Conservation (phyloP, 345 rosid genomes). For the Acer yangbiense region DNA sequence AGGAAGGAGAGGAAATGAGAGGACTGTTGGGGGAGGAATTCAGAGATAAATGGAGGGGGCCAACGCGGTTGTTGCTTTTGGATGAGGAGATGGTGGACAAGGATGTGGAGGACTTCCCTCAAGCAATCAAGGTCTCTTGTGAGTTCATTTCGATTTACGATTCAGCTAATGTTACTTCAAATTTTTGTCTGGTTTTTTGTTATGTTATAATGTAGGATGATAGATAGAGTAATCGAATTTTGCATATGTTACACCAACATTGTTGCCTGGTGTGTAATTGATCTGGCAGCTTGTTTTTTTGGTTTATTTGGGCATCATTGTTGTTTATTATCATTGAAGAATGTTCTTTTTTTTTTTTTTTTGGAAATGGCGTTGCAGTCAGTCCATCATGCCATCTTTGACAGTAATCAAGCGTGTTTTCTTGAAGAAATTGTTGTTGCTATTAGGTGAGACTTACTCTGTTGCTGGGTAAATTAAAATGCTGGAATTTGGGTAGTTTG, state of each 20-base stretch:
- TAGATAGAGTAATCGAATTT: not conserved
- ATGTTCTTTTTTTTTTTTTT: too few relatives aligned
- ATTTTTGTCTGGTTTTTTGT: not conserved
- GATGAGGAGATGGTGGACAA: constrained; percentile 65
- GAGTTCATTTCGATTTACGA: constrained; percentile 10
- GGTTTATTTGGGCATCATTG: too few relatives aligned
- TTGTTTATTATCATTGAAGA: too few relatives aligned
- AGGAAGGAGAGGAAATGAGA: constrained; percentile 50
- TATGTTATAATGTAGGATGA: not conserved
- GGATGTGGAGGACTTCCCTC: constrained; percentile 66
- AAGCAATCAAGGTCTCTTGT: constrained; percentile 74
- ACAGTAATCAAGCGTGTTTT: too few relatives aligned
- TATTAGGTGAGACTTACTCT: not conserved
- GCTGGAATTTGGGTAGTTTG: not conserved
- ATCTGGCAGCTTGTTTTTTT: too few relatives aligned
- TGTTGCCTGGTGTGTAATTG: too few relatives aligned
- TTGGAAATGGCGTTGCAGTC: too few relatives aligned
- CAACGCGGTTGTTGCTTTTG: constrained; percentile 87
- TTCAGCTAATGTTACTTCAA: not conserved
- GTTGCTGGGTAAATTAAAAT: not conserved
- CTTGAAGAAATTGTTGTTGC: not conserved
- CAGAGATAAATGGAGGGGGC: constrained; percentile 68
- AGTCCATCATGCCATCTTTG: too few relatives aligned
- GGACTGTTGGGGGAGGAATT: constrained; percentile 75
- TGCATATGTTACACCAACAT: too few relatives aligned